These are phyloP conservation scores for Fistulina hepatica DNA, from an alignment of 1,284 basidiomycete genomes.

Conservation along the genomic window DNA sequence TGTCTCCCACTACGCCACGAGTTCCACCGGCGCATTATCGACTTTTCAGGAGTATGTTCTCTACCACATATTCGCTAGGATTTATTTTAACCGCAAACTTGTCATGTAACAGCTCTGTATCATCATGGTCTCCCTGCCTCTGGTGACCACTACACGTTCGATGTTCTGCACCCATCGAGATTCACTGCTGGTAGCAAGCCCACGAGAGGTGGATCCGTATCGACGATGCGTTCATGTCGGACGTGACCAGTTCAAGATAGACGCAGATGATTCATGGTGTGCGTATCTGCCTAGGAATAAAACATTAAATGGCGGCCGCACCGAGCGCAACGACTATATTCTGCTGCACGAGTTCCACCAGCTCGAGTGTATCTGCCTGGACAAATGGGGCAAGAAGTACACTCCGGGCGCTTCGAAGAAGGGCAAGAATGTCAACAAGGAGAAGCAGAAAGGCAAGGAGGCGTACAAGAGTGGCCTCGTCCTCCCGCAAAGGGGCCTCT, in stretches of 20 bases:
- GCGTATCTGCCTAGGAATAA: slow-evolving; percentile 73
- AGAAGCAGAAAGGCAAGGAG: slow-evolving; percentile 63
- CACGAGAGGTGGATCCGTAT: slow-evolving; percentile 79
- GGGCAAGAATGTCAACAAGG: too few species aligned
- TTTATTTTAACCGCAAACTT: neutral
- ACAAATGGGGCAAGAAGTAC: slow-evolving; percentile 83
- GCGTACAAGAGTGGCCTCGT: slow-evolving; percentile 99
- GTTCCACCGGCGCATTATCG: slow-evolving; percentile 56
- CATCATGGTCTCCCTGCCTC: slow-evolving; percentile 88
- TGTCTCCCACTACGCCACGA: slow-evolving; percentile 41
- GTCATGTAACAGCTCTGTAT: slow-evolving; percentile 57
- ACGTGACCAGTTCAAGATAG: slow-evolving; percentile 66
- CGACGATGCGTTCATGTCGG: slow-evolving; percentile 84
- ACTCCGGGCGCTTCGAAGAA: too few species aligned
- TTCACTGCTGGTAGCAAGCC: slow-evolving; percentile 27
- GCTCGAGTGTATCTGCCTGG: slow-evolving; percentile 93
- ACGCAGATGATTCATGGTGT: slow-evolving; percentile 52
- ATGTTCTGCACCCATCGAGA: slow-evolving; percentile 74
- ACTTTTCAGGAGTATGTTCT: slow-evolving; percentile 73
- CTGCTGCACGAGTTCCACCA: slow-evolving; percentile 97
- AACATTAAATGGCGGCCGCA: slow-evolving; percentile 89
- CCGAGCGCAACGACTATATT: slow-evolving; percentile 99
- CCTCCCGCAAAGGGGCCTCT: slow-evolving; percentile 91
- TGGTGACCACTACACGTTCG: slow-evolving; percentile 94
- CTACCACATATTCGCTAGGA: neutral